Conservation (phyloP, 331 rosid genomes). For the Saraca asoca region DNA sequence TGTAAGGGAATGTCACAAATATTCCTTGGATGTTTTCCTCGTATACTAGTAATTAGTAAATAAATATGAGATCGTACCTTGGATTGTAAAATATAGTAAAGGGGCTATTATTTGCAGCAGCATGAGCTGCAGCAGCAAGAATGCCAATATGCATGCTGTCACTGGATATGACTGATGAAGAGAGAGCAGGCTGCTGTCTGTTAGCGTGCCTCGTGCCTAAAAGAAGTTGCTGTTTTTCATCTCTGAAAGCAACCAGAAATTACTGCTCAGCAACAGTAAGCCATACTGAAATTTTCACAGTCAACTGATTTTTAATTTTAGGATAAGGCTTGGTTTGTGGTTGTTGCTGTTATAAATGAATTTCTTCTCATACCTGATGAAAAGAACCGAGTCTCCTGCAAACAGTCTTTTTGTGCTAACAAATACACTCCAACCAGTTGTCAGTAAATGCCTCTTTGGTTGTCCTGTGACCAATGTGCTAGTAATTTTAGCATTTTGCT, state of each 20-base stretch:
- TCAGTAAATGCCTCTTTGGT: conserved; percentile 92
- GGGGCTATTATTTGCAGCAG: conserved; percentile 90
- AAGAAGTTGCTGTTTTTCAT: conserved; percentile 89
- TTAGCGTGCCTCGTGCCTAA: conserved; percentile 83
- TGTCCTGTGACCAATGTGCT: conserved; percentile 68
- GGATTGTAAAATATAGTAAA: conserved; percentile 95
- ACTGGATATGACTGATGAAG: conserved; percentile 96
- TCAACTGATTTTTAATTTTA: conserved; percentile 27
- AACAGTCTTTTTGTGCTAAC: conserved; percentile 90
- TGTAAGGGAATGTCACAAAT: conserved; percentile 28
- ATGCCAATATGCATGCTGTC: conserved; percentile 99
- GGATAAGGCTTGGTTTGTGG: too few species aligned
- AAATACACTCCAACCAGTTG: conserved; percentile 99
- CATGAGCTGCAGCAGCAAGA: conserved; percentile 99
- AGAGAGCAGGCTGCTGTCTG: conserved; percentile 88
- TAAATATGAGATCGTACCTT: conserved; percentile 53
- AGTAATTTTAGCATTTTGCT: conserved; percentile 30
- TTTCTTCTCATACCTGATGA: conserved; percentile 87
- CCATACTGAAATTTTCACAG: conserved; percentile 25
- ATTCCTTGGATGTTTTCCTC: conserved; percentile 24
- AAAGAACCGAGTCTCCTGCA: conserved; percentile 98
- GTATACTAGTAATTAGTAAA: conserved; percentile 6
- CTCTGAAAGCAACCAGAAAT: conserved; percentile 45
- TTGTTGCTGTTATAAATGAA: too few species aligned
- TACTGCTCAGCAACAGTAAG: conserved; percentile 29